Evolutionary conservation across 768 basidiomycete genomes (phyloP).

Genomic region (Termitomyces sp.): DNA sequence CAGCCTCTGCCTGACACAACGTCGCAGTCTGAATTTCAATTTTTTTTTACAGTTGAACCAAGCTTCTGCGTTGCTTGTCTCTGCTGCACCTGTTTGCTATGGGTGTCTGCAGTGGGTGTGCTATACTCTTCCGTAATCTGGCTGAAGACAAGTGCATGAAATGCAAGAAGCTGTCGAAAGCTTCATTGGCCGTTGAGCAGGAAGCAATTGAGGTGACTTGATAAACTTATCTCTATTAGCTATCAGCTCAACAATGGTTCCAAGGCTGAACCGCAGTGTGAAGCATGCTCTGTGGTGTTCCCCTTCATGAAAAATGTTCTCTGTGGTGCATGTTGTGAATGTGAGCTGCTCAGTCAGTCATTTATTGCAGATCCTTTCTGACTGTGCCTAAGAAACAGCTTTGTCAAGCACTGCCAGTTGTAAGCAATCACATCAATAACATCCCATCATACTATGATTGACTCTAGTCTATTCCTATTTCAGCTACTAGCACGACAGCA

Average conservation of each 20-base stretch:
- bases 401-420: background rate
- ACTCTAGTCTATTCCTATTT: background rate
- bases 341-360: background rate
- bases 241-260: background rate
- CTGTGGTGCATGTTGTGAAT: background rate
- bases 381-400: background rate
- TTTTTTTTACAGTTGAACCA: background rate
- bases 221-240: background rate
- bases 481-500: background rate
- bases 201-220: background rate
- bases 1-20: background rate
- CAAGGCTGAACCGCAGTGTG: background rate
- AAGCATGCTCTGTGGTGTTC: background rate
- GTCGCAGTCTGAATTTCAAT: background rate
- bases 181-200: background rate
- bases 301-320: background rate
- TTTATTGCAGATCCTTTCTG: background rate
- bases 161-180: background rate
- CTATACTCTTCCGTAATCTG: background rate
- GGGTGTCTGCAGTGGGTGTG: background rate
- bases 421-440: background rate
- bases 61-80: background rate
- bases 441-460: background rate
- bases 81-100: too few relatives aligned
- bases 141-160: background rate